phyloP scores from a whole-genome alignment of 495 filamentous ascomycete genomes.

The Venustampulla echinocandica region DNA sequence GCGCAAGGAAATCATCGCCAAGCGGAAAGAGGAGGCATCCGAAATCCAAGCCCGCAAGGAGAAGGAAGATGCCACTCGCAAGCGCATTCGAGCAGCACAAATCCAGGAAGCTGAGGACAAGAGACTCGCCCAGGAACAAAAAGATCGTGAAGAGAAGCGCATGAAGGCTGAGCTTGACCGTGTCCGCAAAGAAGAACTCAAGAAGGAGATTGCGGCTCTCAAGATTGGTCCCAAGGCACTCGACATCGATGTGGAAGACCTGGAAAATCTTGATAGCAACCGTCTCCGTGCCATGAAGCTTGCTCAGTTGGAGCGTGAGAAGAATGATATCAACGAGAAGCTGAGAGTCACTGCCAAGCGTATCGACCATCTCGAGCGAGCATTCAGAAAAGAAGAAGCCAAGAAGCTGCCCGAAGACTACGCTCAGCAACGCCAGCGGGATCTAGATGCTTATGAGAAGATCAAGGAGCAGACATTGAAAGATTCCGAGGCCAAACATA shows the following conservation, averaged over 20 bases:
- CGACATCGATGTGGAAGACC: constrained; percentile 66
- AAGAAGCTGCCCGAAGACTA: constrained; percentile 88
- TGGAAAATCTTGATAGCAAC: constrained; percentile 77
- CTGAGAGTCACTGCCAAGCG: constrained; percentile 87
- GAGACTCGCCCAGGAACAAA: constrained; percentile 82
- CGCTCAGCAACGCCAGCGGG: constrained; percentile 69
- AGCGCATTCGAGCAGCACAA: constrained; percentile 74
- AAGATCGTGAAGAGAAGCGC: constrained; percentile 80
- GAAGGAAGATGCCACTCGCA: constrained; percentile 82
- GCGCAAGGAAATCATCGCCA: constrained; percentile 83
- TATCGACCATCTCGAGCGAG: constrained; percentile 95
- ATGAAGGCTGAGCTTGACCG: constrained; percentile 83
- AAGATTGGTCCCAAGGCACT: constrained; percentile 72
- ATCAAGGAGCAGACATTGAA: constrained; percentile 65
- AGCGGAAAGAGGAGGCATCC: constrained; percentile 90
- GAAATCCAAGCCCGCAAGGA: constrained; percentile 76
- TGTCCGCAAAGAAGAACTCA: constrained; percentile 86
- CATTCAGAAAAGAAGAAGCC: constrained; percentile 86
- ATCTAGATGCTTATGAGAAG: constrained; percentile 71
- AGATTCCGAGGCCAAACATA: constrained; percentile 78
- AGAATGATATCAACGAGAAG: constrained; percentile 85
- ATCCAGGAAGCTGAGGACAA: constrained; percentile 78
- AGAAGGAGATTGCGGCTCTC: constrained; percentile 91
- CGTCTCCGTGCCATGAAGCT: constrained; percentile 90
- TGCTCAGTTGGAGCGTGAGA: constrained; percentile 91